Percentiles rank a stretch among this genome's conserved stretches.
Evolutionary conservation across 805 yeast species (phyloP).

Genomic region (Candida morakotiae): DNA sequence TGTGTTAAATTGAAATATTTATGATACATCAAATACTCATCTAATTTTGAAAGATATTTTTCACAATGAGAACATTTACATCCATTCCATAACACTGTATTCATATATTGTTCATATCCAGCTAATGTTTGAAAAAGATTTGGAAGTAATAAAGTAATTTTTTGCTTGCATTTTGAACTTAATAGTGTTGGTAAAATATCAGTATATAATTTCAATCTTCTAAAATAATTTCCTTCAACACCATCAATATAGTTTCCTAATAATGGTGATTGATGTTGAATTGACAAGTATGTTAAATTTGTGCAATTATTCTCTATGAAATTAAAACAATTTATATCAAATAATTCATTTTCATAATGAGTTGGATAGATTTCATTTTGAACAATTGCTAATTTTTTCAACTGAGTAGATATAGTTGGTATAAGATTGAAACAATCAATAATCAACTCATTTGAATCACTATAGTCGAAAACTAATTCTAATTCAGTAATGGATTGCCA

Average conservation of each 20-base stretch:
- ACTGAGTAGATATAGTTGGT: conserved; percentile 12
- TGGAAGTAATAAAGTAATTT: conserved; percentile 51
- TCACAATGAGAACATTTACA: conserved; percentile 61
- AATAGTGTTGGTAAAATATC: conserved; percentile 41
- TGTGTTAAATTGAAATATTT: conserved; percentile 50
- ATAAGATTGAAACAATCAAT: conserved; percentile 38
- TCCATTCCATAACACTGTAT: conserved; percentile 75
- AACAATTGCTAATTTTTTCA: conserved; percentile 30
- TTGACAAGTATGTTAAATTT: conserved; percentile 38
- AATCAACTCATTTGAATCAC: conserved; percentile 41
- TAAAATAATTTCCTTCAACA: conserved; percentile 66
- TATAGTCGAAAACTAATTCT: conserved; percentile 55
- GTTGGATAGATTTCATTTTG: conserved; percentile 25
- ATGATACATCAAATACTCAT: conserved; percentile 60
- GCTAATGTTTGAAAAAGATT: conserved; percentile 56
- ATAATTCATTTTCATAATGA: conserved; percentile 33
- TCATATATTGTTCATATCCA: conserved; percentile 67
- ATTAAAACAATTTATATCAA: conserved; percentile 44
- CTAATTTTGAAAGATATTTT: conserved; percentile 47
- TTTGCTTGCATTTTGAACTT: conserved; percentile 9
- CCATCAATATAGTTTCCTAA: conserved; percentile 61
- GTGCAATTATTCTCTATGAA: conserved; percentile 16
- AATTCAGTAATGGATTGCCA: conserved; percentile 29
- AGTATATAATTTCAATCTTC: conserved; percentile 52
- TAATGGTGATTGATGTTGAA: conserved; percentile 57